Conservation (phyloP, 1,284 basidiomycete genomes). For the Moniliophthora roreri region DNA sequence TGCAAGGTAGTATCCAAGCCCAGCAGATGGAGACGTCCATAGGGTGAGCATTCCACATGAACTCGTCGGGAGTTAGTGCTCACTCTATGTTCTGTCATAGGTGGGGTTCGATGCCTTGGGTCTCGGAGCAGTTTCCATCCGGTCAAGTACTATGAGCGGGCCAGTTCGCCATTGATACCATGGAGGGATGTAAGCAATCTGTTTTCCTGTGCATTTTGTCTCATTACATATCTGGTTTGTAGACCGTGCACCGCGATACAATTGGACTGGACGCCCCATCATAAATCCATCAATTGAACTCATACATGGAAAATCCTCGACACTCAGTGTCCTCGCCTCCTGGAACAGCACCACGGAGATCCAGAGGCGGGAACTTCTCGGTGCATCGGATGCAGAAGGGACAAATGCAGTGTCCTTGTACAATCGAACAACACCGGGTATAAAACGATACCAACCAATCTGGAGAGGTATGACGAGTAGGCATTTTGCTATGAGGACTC, state of each 20-base stretch:
- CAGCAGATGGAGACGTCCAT: constrained; percentile 10
- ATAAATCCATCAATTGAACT: constrained; percentile 3
- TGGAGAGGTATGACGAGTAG: background rate
- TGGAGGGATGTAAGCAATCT: constrained; percentile 4
- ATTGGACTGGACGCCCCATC: constrained; percentile 12
- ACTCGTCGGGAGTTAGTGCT: background rate
- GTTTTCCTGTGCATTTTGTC: background rate
- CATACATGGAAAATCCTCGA: background rate
- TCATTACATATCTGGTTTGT: background rate
- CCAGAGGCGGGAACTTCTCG: constrained; percentile 8
- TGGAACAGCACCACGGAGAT: constrained; percentile 14
- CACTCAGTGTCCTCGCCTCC: constrained; percentile 8
- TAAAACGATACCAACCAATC: constrained; percentile 6
- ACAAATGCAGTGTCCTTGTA: constrained; percentile 8
- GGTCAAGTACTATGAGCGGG: constrained; percentile 11
- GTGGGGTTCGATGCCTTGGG: constrained; percentile 11
- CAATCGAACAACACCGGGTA: constrained; percentile 7
- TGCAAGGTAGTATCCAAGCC: constrained; percentile 10
- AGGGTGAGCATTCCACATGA: background rate
- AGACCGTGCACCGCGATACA: constrained; percentile 12
- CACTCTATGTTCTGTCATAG: background rate
- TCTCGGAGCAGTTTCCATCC: constrained; percentile 2
- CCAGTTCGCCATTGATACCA: constrained; percentile 10
- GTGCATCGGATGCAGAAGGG: constrained; percentile 2
- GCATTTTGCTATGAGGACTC: constrained; percentile 9